phyloP scores from a whole-genome alignment of 78 protist genomes.

The Diacronema lutheri region DNA sequence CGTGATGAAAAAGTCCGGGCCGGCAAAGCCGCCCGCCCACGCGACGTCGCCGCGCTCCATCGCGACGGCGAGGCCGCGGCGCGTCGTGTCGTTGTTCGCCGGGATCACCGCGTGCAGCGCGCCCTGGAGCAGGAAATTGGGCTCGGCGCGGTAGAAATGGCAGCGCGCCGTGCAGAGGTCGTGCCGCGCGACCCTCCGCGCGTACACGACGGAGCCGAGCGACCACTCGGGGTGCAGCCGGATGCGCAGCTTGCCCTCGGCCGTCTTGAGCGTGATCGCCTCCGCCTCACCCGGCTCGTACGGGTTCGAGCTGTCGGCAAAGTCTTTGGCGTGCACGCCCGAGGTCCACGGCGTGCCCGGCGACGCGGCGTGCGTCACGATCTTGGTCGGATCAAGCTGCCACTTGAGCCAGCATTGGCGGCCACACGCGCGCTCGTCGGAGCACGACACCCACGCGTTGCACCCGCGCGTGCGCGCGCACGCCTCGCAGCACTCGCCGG shows the following conservation, averaged over 20 bases:
- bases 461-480: neutral
- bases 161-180: neutral
- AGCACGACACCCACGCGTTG: constrained; percentile 4
- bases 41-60: neutral
- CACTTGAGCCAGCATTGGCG: constrained; percentile 21
- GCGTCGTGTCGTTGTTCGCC: neutral
- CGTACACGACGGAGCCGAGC: neutral
- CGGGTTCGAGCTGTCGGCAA: too few relatives aligned
- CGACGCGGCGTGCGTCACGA: neutral
- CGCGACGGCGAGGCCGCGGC: neutral
- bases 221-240: neutral
- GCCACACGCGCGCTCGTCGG: neutral
- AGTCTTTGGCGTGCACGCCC: neutral
- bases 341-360: neutral
- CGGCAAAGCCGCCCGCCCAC: constrained; percentile 8
- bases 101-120: neutral
- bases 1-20: constrained; percentile 8
- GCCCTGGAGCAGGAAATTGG: constrained; percentile 11
- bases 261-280: neutral
- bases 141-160: constrained; percentile 9
- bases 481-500: neutral
- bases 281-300: too few relatives aligned
- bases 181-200: neutral
- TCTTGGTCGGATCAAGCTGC: neutral
- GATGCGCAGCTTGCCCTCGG: neutral